Base-by-base conservation (phyloP, 169 alveolate genomes). In the Miamiensis avidus region DNA sequence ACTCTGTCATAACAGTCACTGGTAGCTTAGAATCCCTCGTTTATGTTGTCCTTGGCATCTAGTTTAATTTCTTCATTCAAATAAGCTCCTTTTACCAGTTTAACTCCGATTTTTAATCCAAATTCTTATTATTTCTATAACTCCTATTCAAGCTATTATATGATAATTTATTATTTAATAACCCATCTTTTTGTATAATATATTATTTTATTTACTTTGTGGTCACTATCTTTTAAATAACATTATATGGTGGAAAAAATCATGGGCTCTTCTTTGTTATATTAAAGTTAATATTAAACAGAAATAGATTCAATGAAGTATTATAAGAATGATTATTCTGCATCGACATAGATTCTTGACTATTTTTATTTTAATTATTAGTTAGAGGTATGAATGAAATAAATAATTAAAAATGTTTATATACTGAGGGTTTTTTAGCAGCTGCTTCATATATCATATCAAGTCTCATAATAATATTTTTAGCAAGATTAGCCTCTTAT, bases 41-140 rank as follows among this genome's bases (percentile, higher is more conserved):
- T 49, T 49, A 49, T 11, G 20, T 49, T 49, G 20, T 49, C 26
- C 20, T 49, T 49, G 69, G 69, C 69, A 20, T 4, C 26, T 49
- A 49, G 20, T 11, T 49, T 4, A 20, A 75, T 64, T 65, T 86
- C 90, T 65, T 86, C 90, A 1, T 74, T 74, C 34, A 86, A 73
- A 29, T 86, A 86, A 0, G 90, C 90, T 49, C 90, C 90, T 86
- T 86, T 86, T 0, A 86, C 90, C 87, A 86, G 75, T 77, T 86
- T 86, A 0, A 64, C 34, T 4, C 83, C 86, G 31, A 75, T 30
- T 34, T 78, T 75, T 1, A 81, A 34, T 29, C 64, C 64, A 29
- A 86, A 86, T 33, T 75, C 74, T 25, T 86, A 65, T 29, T 82
- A 83, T 81, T 86, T 86, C 31, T 29, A 73, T 27, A 81, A 26